Evolutionary conservation across 106 monocot genomes (phyloP).

Genomic region (Allium fistulosum): DNA sequence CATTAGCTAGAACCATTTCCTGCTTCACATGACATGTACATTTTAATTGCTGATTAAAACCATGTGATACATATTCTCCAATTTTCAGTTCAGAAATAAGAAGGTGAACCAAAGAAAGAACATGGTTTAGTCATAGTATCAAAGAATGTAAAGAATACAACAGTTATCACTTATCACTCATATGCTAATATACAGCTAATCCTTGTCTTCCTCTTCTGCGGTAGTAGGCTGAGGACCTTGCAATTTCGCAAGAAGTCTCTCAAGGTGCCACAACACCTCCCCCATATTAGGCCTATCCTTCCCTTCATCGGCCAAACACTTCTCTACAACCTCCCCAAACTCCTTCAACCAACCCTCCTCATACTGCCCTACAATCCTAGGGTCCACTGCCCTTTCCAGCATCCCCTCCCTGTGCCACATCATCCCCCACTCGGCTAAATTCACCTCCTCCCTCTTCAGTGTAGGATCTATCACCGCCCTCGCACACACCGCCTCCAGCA

Average conservation of each 20-base stretch:
- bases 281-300: slow-evolving; percentile 65
- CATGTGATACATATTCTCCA: no score
- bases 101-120: no score
- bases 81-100: no score
- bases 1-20: no score
- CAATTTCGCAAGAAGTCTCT: slow-evolving; percentile 16
- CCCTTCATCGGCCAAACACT: slow-evolving; percentile 72
- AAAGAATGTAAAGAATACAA: slow-evolving; percentile 6
- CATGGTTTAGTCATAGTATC: no score
- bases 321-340: slow-evolving; percentile 66
- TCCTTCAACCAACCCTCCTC: slow-evolving; percentile 37
- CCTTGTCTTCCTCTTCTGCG: slow-evolving; percentile 5
- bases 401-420: slow-evolving; percentile 27
- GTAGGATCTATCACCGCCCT: slow-evolving; percentile 67
- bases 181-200: slow-evolving; percentile 2
- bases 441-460: slow-evolving; percentile 67
- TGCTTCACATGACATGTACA: no score
- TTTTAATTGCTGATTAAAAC: no score
- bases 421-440: slow-evolving; percentile 69
- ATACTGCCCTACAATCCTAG: slow-evolving; percentile 24
- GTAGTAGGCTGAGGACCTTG: slow-evolving; percentile 21
- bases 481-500: slow-evolving; percentile 72
- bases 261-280: slow-evolving; percentile 74
- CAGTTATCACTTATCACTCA: slow-evolving; percentile 9
- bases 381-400: slow-evolving; percentile 44